Evolutionary conservation across 352 stramenopile genomes (phyloP), one percentile per base, ranked within the genome.

Genomic region (Phytophthora niederhauseri): DNA sequence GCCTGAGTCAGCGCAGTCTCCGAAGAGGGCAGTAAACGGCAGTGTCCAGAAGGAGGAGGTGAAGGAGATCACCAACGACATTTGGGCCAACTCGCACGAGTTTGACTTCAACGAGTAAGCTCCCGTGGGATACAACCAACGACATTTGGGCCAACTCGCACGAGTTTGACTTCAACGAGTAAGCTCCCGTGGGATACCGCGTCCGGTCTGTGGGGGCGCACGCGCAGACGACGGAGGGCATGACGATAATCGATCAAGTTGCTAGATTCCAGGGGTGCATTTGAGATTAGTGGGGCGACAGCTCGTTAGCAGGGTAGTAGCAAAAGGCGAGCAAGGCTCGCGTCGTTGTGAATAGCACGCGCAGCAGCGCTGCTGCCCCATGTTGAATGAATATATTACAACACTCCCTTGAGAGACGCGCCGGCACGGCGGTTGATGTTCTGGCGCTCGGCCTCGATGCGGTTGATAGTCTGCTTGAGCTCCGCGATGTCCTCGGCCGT

Each of bases 91-190:
- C 72, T 90, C 85, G 61, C 74, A 91, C 75, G 75, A 93, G 61
- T 92, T 92, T 48, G 78, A 91, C 45, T 93, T 93, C 59, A 80
- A 90, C 52, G 75, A 82, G 59, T 82, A 69, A 52, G 6, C n/a
- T 45, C 17, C 31, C 31, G 30, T 34, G 7, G 11, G 36, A 20
- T 41, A 46, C 45, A n/a, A 85, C 85, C 50, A 92, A 91, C 71
- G 83, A 92, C 46, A 93, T 93, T 64, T 93, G 85, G 85, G 80
- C 80, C 43, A 93, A 93, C 72, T 90, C 85, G 61, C 74, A 91
- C 75, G 75, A 93, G 61, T 92, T 92, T 48, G 78, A 91, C 45
- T 93, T 93, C 59, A 80, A 90, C 52, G 75, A 82, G 59, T 82
- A 69, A 52, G 6, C n/a, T 45, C 17, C 31, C 31, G 30, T 34